These are phyloP conservation scores for Cladosporium velox DNA, from an alignment of 2,329 filamentous ascomycete genomes.

Conservation along the genomic window DNA sequence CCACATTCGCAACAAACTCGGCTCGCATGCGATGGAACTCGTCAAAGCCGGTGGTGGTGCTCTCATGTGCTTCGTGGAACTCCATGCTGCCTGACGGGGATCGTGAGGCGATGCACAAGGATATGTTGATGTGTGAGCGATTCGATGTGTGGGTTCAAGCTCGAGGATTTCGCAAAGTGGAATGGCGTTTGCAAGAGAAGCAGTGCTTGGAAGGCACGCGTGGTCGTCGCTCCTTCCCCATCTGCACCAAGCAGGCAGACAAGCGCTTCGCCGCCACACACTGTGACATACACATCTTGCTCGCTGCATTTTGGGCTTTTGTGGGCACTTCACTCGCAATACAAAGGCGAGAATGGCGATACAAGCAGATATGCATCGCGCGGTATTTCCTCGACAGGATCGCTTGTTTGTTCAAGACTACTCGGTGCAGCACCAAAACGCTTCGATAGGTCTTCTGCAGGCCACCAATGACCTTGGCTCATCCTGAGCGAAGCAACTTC, in stretches of 20 bases:
- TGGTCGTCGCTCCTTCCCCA: background rate
- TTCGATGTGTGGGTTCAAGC: background rate
- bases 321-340: background rate
- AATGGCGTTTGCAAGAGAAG: background rate
- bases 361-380: background rate
- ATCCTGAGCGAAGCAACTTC: background rate
- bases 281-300: background rate
- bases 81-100: background rate
- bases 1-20: no score
- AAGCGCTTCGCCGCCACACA: background rate
- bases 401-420: background rate
- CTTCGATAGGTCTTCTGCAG: background rate
- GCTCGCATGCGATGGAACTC: background rate
- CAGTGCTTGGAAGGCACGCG: background rate
- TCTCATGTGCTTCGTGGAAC: background rate
- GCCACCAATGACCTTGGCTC: background rate
- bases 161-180: background rate
- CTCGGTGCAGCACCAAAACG: background rate
- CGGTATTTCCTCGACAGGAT: background rate
- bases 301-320: background rate
- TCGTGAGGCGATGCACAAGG: no score
- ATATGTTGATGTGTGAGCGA: background rate
- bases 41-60: background rate
- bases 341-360: no score
- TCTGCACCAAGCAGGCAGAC: background rate